Conservation (phyloP, 148 eudicot genomes). For the Spergularia bocconei region DNA sequence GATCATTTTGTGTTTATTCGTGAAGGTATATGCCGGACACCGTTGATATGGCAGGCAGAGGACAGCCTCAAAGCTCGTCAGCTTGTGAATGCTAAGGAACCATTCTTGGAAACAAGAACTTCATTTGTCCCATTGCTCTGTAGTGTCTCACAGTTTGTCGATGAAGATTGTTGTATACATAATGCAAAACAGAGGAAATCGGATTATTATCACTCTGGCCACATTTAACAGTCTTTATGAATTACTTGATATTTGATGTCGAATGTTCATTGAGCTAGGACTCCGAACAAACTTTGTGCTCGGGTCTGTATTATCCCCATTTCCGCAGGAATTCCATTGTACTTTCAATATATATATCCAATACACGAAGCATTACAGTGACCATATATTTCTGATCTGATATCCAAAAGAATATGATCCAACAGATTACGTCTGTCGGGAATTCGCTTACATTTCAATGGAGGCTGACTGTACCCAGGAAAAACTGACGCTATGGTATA, state of each 20-base stretch:
- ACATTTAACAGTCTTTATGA: neutral
- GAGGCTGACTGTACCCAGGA: neutral
- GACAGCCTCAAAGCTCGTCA: slow-evolving; percentile 48
- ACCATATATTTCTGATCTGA: no score
- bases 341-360: neutral
- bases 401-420: no score
- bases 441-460: no score
- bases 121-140: slow-evolving; percentile 6
- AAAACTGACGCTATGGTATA: neutral
- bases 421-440: no score
- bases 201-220: neutral
- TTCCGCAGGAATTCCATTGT: neutral
- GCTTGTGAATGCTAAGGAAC: slow-evolving; percentile 62
- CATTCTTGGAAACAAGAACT: slow-evolving; percentile 1
- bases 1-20: neutral
- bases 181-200: slow-evolving; percentile 7
- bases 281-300: neutral
- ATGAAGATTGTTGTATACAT: slow-evolving; percentile 19
- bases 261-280: neutral
- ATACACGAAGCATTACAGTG: neutral
- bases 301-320: neutral
- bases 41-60: slow-evolving; percentile 54
- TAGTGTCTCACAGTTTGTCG: slow-evolving; percentile 1
- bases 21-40: slow-evolving; percentile 68
- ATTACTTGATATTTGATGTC: slow-evolving; percentile 1